A percentile compares a stretch with the other conserved stretches of the same genome.
phyloP scores from a whole-genome alignment of 495 filamentous ascomycete species.

The Clavariopsis aquatica region DNA sequence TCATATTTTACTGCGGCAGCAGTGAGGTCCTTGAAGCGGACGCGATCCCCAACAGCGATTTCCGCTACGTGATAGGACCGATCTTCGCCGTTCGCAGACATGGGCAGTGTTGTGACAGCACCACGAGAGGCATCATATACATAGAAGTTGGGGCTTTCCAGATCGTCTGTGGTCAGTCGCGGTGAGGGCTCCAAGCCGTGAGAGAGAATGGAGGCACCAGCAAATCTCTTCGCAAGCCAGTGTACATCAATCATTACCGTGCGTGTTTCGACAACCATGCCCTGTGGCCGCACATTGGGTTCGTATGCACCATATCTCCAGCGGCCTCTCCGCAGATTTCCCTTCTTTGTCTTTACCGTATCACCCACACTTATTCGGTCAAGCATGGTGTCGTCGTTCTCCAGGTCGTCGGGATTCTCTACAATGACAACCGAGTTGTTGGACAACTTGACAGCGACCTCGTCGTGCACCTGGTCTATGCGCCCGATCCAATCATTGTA shows the following conservation, averaged over 20 bases:
- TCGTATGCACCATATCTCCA: slow-evolving; percentile 56
- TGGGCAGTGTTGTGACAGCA: slow-evolving; percentile 15
- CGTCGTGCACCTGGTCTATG: slow-evolving; percentile 37
- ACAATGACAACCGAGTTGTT: slow-evolving; percentile 46
- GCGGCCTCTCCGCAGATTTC: slow-evolving; percentile 52
- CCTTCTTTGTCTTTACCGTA: slow-evolving; percentile 52
- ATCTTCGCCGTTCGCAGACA: slow-evolving; percentile 30
- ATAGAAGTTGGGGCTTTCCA: slow-evolving; percentile 36
- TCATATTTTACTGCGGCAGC: slow-evolving; percentile 54
- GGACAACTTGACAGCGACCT: slow-evolving; percentile 40
- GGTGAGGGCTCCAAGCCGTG: slow-evolving; percentile 11
- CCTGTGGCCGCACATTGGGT: slow-evolving; percentile 47
- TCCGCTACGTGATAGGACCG: slow-evolving; percentile 35
- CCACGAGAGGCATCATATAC: slow-evolving; percentile 41
- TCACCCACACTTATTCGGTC: slow-evolving; percentile 48
- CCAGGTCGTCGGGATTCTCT: slow-evolving; percentile 41
- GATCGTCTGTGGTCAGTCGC: slow-evolving; percentile 15
- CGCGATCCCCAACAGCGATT: slow-evolving; percentile 48
- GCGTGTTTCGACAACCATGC: slow-evolving; percentile 54
- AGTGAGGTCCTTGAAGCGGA: slow-evolving; percentile 56
- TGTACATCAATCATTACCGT: slow-evolving; percentile 48
- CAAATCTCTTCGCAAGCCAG: slow-evolving; percentile 50
- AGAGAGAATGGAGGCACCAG: slow-evolving; percentile 39
- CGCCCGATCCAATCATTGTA: slow-evolving; percentile 47
- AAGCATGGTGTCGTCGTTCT: slow-evolving; percentile 28